Conservation (phyloP, 2,329 filamentous ascomycete species). For the Penicillium sclerotiorum region DNA sequence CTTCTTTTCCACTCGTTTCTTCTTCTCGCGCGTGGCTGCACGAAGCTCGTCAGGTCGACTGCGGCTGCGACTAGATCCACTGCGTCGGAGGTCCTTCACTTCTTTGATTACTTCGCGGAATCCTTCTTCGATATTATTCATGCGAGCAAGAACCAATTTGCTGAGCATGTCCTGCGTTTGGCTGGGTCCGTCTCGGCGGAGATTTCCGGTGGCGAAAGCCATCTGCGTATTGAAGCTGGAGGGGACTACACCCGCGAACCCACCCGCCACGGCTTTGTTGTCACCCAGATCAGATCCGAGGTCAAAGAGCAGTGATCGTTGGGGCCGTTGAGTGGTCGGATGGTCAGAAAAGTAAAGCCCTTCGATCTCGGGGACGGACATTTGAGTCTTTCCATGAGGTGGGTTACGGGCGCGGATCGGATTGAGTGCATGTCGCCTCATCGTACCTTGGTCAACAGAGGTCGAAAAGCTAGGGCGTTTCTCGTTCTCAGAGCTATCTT, state of each 20-base stretch:
- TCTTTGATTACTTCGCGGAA: slow-evolving; percentile 85
- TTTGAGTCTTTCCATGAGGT: slow-evolving; percentile 55
- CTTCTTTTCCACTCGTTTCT: slow-evolving; percentile 30
- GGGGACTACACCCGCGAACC: slow-evolving; percentile 65
- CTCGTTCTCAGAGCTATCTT: slow-evolving; percentile 11
- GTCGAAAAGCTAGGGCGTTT: slow-evolving; percentile 41
- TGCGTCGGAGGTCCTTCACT: slow-evolving; percentile 65
- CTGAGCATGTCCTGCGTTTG: slow-evolving; percentile 73
- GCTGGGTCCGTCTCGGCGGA: slow-evolving; percentile 50
- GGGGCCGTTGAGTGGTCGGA: slow-evolving; percentile 41
- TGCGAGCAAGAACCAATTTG: slow-evolving; percentile 79
- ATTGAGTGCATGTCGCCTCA: slow-evolving; percentile 41
- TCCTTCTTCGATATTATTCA: slow-evolving; percentile 91
- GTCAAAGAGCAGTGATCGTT: slow-evolving; percentile 71
- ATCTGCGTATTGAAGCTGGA: slow-evolving; percentile 82
- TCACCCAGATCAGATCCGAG: slow-evolving; percentile 73
- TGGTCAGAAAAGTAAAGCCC: slow-evolving; percentile 55
- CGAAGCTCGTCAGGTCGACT: slow-evolving; percentile 32
- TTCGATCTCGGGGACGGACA: slow-evolving; percentile 59
- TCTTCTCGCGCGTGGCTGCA: slow-evolving; percentile 26
- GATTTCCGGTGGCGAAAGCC: slow-evolving; percentile 68
- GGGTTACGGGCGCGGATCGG: slow-evolving; percentile 58
- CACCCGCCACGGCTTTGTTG: slow-evolving; percentile 62
- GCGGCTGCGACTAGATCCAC: slow-evolving; percentile 37
- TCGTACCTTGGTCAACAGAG: slow-evolving; percentile 45